These are phyloP conservation scores for Phaeomoniella chlamydospora DNA, from an alignment of 2,329 filamentous ascomycete genomes.

Conservation along the genomic window DNA sequence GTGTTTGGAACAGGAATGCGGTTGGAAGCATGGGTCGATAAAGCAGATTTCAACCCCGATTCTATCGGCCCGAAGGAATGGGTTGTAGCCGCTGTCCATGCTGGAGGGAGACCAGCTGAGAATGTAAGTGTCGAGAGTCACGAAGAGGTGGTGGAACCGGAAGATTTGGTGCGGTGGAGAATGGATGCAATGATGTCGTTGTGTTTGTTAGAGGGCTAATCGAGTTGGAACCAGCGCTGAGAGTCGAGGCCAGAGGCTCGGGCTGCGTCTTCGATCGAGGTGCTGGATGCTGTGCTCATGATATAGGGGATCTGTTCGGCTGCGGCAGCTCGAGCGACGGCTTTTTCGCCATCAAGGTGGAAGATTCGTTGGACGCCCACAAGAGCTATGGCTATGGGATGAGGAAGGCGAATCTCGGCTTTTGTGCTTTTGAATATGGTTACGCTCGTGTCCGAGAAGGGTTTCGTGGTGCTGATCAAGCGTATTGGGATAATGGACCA, in stretches of 20 bases:
- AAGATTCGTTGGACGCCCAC: slow-evolving; percentile 56
- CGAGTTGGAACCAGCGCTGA: slow-evolving; percentile 58
- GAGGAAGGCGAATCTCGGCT: slow-evolving; percentile 16
- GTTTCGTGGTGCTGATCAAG: slow-evolving; percentile 35
- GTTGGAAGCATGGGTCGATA: slow-evolving; percentile 50
- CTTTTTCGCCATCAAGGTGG: slow-evolving; percentile 50
- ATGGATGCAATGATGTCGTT: slow-evolving; percentile 48
- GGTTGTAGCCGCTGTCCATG: slow-evolving; percentile 40
- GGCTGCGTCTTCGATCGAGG: slow-evolving; percentile 53
- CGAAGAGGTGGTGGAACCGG: slow-evolving; percentile 53
- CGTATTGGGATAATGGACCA: slow-evolving; percentile 16
- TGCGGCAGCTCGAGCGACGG: slow-evolving; percentile 47
- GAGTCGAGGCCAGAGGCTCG: slow-evolving; percentile 38
- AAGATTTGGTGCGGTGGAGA: slow-evolving; percentile 43
- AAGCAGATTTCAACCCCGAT: slow-evolving; percentile 49
- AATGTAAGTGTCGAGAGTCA: slow-evolving; percentile 59
- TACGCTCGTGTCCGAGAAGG: slow-evolving; percentile 9
- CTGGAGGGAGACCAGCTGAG: slow-evolving; percentile 56
- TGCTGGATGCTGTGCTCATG: slow-evolving; percentile 49
- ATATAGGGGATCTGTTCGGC: slow-evolving; percentile 50
- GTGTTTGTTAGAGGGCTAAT: slow-evolving; percentile 51
- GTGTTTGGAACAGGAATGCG: slow-evolving; percentile 36
- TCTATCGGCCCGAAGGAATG: slow-evolving; percentile 38
- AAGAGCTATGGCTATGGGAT: slow-evolving; percentile 50
- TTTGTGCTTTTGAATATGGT: slow-evolving; percentile 16